Base-by-base conservation (phyloP, 23 red algal species). In the Gracilaria caudata region DNA sequence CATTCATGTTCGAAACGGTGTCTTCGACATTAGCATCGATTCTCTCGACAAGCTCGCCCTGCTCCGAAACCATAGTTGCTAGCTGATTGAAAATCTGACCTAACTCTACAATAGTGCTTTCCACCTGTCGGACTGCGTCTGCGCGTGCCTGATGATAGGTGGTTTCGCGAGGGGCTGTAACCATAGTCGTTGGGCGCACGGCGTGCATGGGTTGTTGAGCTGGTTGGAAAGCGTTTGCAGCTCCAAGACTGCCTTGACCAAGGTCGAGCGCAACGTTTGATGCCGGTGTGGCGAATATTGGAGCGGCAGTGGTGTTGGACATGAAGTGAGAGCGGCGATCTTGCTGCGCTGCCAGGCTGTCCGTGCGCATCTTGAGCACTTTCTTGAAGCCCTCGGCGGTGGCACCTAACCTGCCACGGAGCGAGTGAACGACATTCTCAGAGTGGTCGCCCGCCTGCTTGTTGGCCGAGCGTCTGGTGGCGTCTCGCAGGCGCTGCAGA, bases 21-120 rank as follows among this genome's bases (percentile, higher is more conserved):
- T 99, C 97, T 16, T 99, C 92, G 26, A 95, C 84, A 78, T 99
- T 99, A 25, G 91, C 94, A 51, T 99, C 97, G 40, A 99, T 99
- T 51, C 97, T 59, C 77, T 99, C 92, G 23, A 99, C 97, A 37
- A 99, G 51, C 58, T 99, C 97, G 33, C 97, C 97, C 77, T 99
- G 97, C 59, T 99, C 97, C 1, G 93, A 83, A 40, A 99, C 97
- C 97, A 99, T 99, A 13, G 88, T 94, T 9, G 97, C 92, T 9
- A 99, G 88, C 82, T 99, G 97, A 73, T 95, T 92, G 74, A 99
- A 99, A 59, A 99, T 99, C 74, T 99, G 97, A n/a, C 97, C 97
- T 23, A 99, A 64, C 75, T 99, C 97, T 7, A 95, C 93, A 77
- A 99, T 99, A 32, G 97, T 99, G 36, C 85, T 93, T 68, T 99